A percentile compares a stretch with the other conserved stretches of the same genome.
Conservation (phyloP, 176 grass and related monocot genomes). For the Puccinellia tenuiflora region DNA sequence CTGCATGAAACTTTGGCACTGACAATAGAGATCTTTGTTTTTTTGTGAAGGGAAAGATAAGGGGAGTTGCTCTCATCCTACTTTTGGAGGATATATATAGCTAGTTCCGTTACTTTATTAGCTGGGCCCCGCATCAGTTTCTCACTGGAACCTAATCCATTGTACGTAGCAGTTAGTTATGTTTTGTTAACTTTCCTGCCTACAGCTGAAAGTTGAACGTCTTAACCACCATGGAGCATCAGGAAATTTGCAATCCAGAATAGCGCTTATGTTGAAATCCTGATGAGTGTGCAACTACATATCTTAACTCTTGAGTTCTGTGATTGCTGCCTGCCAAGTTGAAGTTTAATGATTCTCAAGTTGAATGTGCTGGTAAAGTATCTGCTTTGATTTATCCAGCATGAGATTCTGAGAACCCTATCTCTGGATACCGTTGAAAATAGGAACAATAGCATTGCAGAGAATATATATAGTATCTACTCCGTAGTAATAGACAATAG, state of each 20-base stretch:
- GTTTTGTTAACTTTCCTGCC: neutral
- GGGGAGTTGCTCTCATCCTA: neutral
- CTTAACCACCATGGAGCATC: neutral
- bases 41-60: neutral
- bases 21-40: neutral
- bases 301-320: neutral
- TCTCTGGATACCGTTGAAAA: neutral
- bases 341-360: neutral
- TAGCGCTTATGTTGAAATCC: neutral
- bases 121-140: neutral
- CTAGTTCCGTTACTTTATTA: neutral
- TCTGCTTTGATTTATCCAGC: neutral
- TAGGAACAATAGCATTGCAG: neutral
- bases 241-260: neutral
- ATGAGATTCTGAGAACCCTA: no score
- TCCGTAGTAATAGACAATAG: no score
- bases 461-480: no score
- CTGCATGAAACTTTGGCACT: slow-evolving; percentile 44
- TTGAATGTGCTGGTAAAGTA: neutral
- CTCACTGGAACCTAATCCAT: neutral
- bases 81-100: neutral
- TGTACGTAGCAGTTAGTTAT: neutral
- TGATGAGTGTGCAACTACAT: neutral
- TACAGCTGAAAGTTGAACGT: neutral
- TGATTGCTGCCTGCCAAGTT: neutral